Conservation (phyloP, 306 rosid species). For the Erythrophleum fordii region DNA sequence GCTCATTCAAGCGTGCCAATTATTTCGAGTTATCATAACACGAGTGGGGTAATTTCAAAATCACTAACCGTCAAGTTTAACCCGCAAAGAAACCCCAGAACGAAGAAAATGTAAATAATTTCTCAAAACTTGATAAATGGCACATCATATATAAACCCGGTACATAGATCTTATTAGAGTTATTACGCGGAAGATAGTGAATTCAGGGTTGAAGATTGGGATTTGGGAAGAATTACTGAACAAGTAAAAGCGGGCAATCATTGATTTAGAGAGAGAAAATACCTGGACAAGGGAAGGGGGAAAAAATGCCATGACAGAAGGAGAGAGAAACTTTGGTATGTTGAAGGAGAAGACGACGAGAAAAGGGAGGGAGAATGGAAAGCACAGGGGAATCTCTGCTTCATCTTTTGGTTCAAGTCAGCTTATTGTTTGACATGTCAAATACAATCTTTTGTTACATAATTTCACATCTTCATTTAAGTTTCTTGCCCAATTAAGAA, state of each 20-base stretch:
- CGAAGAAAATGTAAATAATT: background rate
- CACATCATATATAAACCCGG: background rate
- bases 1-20: conserved; percentile 41
- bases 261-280: conserved; percentile 35
- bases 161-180: conserved; percentile 37
- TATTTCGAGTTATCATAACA: conserved; percentile 44
- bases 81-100: conserved; percentile 46
- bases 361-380: conserved; percentile 33
- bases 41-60: conserved; percentile 39
- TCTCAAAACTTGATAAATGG: background rate
- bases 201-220: background rate
- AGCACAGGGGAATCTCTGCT: conserved; percentile 45
- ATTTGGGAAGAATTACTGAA: background rate
- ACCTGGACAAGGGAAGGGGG: conserved; percentile 46
- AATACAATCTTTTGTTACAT: too few species aligned
- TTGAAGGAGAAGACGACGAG: conserved; percentile 46
- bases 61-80: conserved; percentile 34
- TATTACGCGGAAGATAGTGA: conserved; percentile 15
- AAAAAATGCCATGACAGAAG: conserved; percentile 45
- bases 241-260: too few species aligned
- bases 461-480: too few species aligned
- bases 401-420: conserved; percentile 41
- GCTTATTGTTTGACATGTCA: conserved; percentile 42
- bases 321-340: conserved; percentile 18
- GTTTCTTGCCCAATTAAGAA: too few species aligned